phyloP scores from a whole-genome alignment of 164 flowering plant genomes.

The Tetracentron sinense region DNA sequence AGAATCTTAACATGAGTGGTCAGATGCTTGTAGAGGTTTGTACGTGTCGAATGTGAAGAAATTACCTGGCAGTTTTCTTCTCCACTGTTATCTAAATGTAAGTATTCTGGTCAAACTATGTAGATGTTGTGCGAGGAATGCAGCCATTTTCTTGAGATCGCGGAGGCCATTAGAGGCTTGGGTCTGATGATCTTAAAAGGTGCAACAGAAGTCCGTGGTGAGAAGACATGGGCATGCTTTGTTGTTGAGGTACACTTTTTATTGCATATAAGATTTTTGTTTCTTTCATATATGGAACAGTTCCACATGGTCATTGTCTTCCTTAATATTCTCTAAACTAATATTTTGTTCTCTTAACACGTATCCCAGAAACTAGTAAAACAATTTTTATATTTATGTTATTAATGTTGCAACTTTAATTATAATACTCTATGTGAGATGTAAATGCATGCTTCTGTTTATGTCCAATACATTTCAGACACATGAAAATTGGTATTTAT shows the following conservation, averaged over 20 bases:
- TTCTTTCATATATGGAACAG: too few species aligned
- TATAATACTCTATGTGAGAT: too few species aligned
- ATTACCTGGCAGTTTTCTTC: neutral
- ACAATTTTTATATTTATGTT: too few species aligned
- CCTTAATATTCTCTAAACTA: too few species aligned
- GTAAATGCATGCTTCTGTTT: too few species aligned
- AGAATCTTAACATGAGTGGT: constrained; percentile 61
- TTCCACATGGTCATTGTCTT: too few species aligned
- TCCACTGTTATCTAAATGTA: neutral
- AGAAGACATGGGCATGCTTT: constrained; percentile 72
- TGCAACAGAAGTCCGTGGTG: constrained; percentile 52
- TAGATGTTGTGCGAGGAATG: constrained; percentile 82
- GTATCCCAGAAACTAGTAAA: too few species aligned
- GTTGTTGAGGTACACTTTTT: constrained; percentile 65
- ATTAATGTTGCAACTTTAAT: too few species aligned
- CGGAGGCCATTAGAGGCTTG: constrained; percentile 64
- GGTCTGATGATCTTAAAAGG: constrained; percentile 73
- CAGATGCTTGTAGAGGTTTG: constrained; percentile 78
- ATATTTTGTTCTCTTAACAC: too few species aligned
- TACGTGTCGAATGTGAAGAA: neutral
- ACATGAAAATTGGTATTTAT: too few species aligned
- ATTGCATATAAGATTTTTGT: neutral
- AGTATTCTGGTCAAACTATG: constrained; percentile 11
- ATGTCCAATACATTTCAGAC: too few species aligned
- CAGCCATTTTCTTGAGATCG: constrained; percentile 70